Base-by-base conservation (phyloP, 768 basidiomycete species). In the Mycena capillaripes region DNA sequence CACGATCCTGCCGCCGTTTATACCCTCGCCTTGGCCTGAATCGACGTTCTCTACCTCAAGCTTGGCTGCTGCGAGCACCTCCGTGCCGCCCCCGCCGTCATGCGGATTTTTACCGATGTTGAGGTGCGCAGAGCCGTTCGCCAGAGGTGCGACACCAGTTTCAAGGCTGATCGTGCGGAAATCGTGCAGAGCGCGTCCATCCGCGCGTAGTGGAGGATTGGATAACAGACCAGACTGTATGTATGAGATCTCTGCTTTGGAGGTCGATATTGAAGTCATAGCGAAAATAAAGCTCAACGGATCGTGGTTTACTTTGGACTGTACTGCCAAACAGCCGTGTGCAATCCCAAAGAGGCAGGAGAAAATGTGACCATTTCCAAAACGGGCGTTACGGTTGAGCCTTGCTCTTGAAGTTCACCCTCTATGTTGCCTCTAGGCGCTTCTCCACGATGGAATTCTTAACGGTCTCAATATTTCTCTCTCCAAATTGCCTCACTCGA, bases 51-150 rank as follows among this genome's bases (percentile, higher is more conserved):
- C 93, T 0, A 97, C 93, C 76, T 97, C 95, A 0, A 96, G 86
- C 76, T 95, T 94, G 2, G 89, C 86, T 0, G 94, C 95, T 1
- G 93, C 95, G 29, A 96, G 81, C 4, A 96, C 85, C 75, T 96
- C 94, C 0, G 96, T 96, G 0, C 92, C 91, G 2, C 89, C 90
- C 1, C 88, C 89, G 12, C 87, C 88, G 52, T 88, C 86, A 53
- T 84, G 84, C 29, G 86, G 82, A 70, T 83, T 84, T 73, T 85
- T 84, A 1, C 95, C 95, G n/a, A 96, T 88, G 73, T 85, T 89
- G 10, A 96, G 83, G 27, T 89, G 88, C 7, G 94, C 94, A 72
- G 95, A 96, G 8, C 96, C 96, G 70, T 97, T 96, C 23, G 95
- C 93, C 7, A 95, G 87, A 7, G 95, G 93, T 19, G 91, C 90